phyloP scores from a whole-genome alignment of 768 basidiomycete species.

The Rhizopogon sp. region DNA sequence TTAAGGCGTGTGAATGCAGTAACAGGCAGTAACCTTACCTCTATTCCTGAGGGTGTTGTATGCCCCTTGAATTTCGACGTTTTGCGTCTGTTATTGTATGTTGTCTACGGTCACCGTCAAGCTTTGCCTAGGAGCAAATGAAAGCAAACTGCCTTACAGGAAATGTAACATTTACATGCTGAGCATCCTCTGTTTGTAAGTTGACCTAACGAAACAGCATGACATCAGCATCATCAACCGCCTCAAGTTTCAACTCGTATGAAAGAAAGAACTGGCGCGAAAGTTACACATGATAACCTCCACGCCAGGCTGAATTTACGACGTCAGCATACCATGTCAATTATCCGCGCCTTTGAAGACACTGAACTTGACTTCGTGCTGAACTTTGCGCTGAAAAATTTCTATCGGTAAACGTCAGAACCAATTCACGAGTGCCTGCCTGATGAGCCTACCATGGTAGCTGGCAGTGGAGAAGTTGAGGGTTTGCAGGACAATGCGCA shows the following conservation, averaged over 20 bases:
- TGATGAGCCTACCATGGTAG: not conserved
- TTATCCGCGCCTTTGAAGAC: not conserved
- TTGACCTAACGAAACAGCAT: constrained; percentile 6
- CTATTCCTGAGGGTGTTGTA: not conserved
- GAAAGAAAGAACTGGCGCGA: constrained; percentile 13
- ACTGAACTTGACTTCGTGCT: not conserved
- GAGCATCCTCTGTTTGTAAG: not conserved
- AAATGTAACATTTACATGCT: not conserved
- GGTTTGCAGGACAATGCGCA: not conserved
- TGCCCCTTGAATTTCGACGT: not conserved
- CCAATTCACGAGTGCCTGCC: not conserved
- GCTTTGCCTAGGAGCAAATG: not conserved
- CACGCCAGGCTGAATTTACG: not conserved
- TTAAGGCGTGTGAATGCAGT: not conserved
- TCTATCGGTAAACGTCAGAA: not conserved
- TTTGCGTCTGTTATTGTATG: constrained; percentile 9
- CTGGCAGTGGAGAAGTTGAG: not conserved
- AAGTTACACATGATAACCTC: not conserved
- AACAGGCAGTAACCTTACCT: not conserved
- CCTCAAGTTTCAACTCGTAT: not conserved
- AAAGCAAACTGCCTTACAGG: not conserved
- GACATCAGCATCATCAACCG: not conserved
- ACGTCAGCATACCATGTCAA: not conserved
- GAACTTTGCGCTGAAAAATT: not conserved
- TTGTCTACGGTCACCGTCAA: constrained; percentile 6